Evolutionary conservation across 306 rosid species (phyloP), one percentile per base, ranked within the genome.

Genomic region (Lathyrus tuberosus): DNA sequence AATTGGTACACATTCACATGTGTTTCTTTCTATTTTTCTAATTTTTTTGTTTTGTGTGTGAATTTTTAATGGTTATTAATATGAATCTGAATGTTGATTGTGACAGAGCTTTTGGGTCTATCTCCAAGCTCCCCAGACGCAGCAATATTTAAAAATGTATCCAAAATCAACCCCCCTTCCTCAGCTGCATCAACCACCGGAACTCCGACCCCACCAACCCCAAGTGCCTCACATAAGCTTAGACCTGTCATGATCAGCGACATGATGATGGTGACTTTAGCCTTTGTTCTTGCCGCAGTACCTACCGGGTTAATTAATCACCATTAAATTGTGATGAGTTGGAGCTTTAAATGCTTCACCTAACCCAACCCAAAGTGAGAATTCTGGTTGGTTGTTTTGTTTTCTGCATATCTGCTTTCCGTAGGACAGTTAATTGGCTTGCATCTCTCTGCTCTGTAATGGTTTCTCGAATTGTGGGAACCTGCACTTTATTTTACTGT

Each of bases 61-160:
- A 26, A 6, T 33, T 33, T 31, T 5, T 6, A 6, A 33, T 33
- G 2, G 10, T 35, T 35, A 35, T 8, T 35, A 22, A 54, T 13
- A 11, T 24, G 16, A 13, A 31, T 59, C 0, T 17, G 5, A 24
- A 8, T 10, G 5, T 5, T 18, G 16, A 8, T 26, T 61, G 51
- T 42, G 58, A 53, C 86, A 94, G 99, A 70, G 70, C 89, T 91
- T 66, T 69, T 94, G 8, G 92, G 88, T 8, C 71, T 94, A 58
- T 8, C 96, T 22, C 81, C 97, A 2, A 77, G 16, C 69, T 90
- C 97, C 16, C 81, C 97, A 0, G 98, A 84, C 10, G 98, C 96
- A 8, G 92, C 96, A 3, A 84, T 90, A 15, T 94, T 94, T 75
- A 79, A 79, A 73, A 88, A 62, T 8, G 35, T 66, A 35, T 73